phyloP scores from a whole-genome alignment of 192 early-diverging fungal genomes.

The Coemansia javaensis region DNA sequence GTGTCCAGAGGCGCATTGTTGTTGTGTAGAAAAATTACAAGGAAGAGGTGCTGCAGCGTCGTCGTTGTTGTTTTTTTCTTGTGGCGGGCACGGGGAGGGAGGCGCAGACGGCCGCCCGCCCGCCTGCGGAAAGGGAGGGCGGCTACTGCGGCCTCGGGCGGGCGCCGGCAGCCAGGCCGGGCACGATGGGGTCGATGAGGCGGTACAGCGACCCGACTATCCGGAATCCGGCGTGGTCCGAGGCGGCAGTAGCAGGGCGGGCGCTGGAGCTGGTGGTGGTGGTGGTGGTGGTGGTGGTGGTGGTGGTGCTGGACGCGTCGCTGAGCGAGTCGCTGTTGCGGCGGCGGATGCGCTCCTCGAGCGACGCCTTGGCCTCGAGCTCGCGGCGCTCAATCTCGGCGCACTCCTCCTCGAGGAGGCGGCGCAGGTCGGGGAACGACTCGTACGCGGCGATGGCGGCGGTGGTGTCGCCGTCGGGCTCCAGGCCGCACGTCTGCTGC shows the following conservation, averaged over 20 bases:
- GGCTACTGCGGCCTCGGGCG: conserved; percentile 5
- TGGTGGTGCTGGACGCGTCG: conserved; percentile 12
- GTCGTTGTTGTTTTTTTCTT: conserved; percentile 1
- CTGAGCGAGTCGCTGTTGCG: conserved; percentile 40
- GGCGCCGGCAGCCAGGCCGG: conserved; percentile 6
- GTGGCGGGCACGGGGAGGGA: not conserved
- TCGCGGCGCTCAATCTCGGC: conserved; percentile 48
- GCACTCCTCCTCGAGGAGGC: conserved; percentile 40
- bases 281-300: conserved; percentile 6
- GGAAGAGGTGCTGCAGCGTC: not conserved
- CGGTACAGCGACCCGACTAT: conserved; percentile 41
- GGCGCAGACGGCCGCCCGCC: no score
- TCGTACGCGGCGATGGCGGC: conserved; percentile 36
- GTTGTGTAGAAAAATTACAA: not conserved
- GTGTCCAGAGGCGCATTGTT: no score
- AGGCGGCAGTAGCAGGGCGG: conserved; percentile 10
- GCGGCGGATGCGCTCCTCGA: conserved; percentile 33
- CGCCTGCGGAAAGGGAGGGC: no score
- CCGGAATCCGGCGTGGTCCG: conserved; percentile 11
- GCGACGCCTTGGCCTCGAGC: conserved; percentile 22
- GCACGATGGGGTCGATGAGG: conserved; percentile 39
- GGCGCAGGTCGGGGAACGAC: conserved; percentile 47
- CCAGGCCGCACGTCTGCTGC: conserved; percentile 41
- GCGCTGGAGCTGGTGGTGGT: conserved; percentile 6
- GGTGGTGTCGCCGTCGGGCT: conserved; percentile 18